These are phyloP conservation scores for Blastomyces gilchristii DNA, from an alignment of 2,329 filamentous ascomycete species.

Conservation along the genomic window DNA sequence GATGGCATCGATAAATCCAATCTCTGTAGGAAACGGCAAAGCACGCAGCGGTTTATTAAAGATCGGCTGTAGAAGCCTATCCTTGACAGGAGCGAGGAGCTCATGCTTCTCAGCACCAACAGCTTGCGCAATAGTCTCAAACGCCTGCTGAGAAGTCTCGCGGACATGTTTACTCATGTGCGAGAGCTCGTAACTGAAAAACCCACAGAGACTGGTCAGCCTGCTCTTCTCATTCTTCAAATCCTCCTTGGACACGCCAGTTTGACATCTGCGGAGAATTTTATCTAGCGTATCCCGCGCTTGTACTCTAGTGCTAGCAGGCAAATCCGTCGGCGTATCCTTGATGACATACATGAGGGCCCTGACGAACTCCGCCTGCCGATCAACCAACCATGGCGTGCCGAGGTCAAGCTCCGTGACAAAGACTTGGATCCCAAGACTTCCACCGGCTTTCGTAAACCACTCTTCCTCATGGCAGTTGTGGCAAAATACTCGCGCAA, in stretches of 20 bases:
- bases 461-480: conserved; percentile 96
- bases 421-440: conserved; percentile 77
- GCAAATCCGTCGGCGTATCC: conserved; percentile 89
- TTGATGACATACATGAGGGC: conserved; percentile 97
- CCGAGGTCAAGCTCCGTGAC: conserved; percentile 77
- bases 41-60: conserved; percentile 91
- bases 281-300: conserved; percentile 76
- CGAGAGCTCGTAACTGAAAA: conserved; percentile 77
- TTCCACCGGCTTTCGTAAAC: conserved; percentile 94
- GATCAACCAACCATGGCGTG: conserved; percentile 68
- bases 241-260: conserved; percentile 70
- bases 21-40: conserved; percentile 87
- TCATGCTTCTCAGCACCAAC: conserved; percentile 74
- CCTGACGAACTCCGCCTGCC: conserved; percentile 78
- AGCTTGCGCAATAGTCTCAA: conserved; percentile 71
- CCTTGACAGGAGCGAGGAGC: conserved; percentile 79
- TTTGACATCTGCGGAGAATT: conserved; percentile 67
- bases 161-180: conserved; percentile 96
- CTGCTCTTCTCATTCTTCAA: conserved; percentile 55
- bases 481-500: conserved; percentile 79
- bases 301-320: conserved; percentile 73
- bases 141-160: conserved; percentile 69
- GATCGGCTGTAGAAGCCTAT: conserved; percentile 78
- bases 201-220: conserved; percentile 66
- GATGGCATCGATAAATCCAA: conserved; percentile 95